These are phyloP conservation scores for Leccinellum albellum DNA, from an alignment of 768 basidiomycete species.

Conservation along the genomic window DNA sequence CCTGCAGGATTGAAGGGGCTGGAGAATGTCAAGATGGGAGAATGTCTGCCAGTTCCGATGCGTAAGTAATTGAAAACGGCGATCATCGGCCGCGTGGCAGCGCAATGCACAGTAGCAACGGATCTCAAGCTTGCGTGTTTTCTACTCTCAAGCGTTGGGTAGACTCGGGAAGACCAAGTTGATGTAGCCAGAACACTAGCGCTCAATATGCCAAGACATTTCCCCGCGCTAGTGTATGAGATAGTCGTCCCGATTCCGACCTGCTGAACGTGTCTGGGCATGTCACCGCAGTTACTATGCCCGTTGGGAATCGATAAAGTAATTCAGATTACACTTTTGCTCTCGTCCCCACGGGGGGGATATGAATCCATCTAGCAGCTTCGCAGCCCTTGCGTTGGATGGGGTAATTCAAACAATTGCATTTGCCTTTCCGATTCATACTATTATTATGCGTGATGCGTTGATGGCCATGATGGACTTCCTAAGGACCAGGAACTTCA, in stretches of 20 bases:
- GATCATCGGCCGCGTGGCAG: slow-evolving; percentile 9
- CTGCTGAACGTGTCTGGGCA: not conserved
- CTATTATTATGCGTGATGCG: not conserved
- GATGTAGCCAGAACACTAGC: not conserved
- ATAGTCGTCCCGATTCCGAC: not conserved
- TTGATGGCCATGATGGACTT: not conserved
- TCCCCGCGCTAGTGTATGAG: not conserved
- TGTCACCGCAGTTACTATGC: not conserved
- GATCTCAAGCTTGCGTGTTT: not conserved
- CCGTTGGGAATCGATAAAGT: not conserved
- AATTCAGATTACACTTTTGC: not conserved
- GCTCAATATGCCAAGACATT: not conserved
- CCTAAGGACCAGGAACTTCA: not conserved
- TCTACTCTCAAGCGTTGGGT: not conserved
- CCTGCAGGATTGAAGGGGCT: not conserved
- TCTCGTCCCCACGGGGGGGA: not conserved
- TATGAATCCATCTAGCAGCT: not conserved
- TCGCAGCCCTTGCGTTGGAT: not conserved
- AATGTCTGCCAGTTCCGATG: not conserved
- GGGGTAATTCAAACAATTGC: not conserved
- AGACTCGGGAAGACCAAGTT: not conserved
- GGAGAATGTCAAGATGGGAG: too few species aligned
- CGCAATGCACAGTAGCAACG: not conserved
- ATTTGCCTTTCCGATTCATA: not conserved
- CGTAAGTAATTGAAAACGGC: not conserved